A percentile compares a stretch with the other conserved stretches of the same genome.
Conservation (phyloP, 345 rosid genomes). For the Populus deltoides region DNA sequence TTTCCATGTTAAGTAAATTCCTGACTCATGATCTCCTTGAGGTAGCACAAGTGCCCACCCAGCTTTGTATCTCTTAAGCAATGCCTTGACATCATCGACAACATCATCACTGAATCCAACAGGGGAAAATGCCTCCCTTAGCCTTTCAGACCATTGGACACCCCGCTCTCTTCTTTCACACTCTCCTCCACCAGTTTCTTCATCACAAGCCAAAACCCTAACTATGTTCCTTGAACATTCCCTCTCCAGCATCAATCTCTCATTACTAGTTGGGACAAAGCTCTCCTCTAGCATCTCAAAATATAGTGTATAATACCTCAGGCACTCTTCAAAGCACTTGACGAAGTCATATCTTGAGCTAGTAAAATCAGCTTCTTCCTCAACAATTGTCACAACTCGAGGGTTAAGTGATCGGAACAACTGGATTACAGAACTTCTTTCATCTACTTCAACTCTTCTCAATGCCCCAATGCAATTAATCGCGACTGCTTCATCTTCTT, state of each 20-base stretch:
- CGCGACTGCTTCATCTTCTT: slow-evolving; percentile 59
- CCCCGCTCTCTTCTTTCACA: slow-evolving; percentile 65
- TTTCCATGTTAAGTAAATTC: slow-evolving; percentile 68
- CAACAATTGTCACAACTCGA: slow-evolving; percentile 58
- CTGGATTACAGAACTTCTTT: slow-evolving; percentile 37
- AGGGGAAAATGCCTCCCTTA: slow-evolving; percentile 36
- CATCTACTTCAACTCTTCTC: slow-evolving; percentile 38
- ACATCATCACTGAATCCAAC: slow-evolving; percentile 61
- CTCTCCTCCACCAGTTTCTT: slow-evolving; percentile 17
- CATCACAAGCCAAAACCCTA: slow-evolving; percentile 65
- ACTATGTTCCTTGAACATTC: slow-evolving; percentile 66
- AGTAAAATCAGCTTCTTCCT: slow-evolving; percentile 71
- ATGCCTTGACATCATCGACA: slow-evolving; percentile 65
- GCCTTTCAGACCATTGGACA: slow-evolving; percentile 50
- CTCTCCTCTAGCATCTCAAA: slow-evolving; percentile 76
- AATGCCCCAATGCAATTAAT: slow-evolving; percentile 64
- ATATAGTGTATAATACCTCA: slow-evolving; percentile 55
- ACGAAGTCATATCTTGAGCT: slow-evolving; percentile 52
- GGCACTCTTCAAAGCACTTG: slow-evolving; percentile 68
- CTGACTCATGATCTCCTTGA: slow-evolving; percentile 33
- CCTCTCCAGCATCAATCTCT: slow-evolving; percentile 64
- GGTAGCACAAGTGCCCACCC: slow-evolving; percentile 55
- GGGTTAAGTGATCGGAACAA: slow-evolving; percentile 46
- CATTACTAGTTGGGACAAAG: slow-evolving; percentile 58
- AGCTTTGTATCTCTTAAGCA: slow-evolving; percentile 57